A percentile compares a stretch with the other conserved stretches of the same genome.
Evolutionary conservation across 257 asterid species (phyloP).

Genomic region (Marsdenia floribunda): DNA sequence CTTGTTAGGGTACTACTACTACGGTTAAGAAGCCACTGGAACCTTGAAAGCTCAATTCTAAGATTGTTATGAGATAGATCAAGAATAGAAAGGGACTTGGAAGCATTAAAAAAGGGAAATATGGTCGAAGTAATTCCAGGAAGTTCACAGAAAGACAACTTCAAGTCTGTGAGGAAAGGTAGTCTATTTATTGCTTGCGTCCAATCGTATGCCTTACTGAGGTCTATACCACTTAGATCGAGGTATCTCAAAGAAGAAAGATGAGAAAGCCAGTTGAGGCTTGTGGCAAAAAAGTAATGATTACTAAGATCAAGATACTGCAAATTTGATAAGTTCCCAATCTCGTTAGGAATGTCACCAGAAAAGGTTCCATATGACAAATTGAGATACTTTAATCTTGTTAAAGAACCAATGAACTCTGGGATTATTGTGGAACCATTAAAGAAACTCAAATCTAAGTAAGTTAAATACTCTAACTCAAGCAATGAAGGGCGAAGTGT

Average conservation of each 20-base stretch:
- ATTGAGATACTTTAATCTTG: neutral
- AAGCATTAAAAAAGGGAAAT: too few relatives aligned
- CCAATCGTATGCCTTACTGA: too few relatives aligned
- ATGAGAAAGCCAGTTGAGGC: too few relatives aligned
- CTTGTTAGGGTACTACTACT: neutral
- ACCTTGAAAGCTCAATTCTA: neutral
- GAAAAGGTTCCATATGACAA: neutral
- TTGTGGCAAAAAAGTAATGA: neutral
- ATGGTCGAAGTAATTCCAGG: too few relatives aligned
- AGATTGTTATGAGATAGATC: neutral
- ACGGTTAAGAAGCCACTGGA: neutral
- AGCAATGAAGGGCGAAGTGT: slow-evolving; percentile 21
- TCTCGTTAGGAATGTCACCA: neutral
- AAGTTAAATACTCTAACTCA: neutral
- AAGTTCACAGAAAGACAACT: too few relatives aligned
- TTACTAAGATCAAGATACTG: neutral
- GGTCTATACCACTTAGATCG: too few relatives aligned
- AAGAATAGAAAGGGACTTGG: neutral
- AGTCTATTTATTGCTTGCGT: too few relatives aligned
- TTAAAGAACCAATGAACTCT: neutral
- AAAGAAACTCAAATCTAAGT: too few relatives aligned
- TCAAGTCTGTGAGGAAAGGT: too few relatives aligned
- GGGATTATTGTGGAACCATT: neutral
- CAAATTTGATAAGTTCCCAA: neutral
- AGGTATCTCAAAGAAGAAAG: too few relatives aligned